phyloP scores from a whole-genome alignment of 768 basidiomycete genomes.

The Calvatia gigantea region DNA sequence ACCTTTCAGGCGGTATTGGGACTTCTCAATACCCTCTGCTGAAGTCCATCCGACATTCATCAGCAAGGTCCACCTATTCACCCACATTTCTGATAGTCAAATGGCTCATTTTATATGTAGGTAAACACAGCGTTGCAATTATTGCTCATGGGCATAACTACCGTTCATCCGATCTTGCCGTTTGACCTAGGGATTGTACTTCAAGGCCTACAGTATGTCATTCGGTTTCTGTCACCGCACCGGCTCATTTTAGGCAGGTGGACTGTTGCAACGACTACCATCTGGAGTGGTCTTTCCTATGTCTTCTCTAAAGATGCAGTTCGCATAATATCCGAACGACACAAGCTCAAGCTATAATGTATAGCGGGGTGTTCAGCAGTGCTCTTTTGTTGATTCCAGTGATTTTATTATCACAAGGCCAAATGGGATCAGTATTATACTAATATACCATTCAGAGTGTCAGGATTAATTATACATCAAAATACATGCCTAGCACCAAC shows the following conservation, averaged over 20 bases:
- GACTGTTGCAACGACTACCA: constrained; percentile 85
- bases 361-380: not conserved
- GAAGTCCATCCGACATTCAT: constrained; percentile 93
- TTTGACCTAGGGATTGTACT: constrained; percentile 52
- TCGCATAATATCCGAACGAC: constrained; percentile 39
- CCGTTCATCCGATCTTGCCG: constrained; percentile 77
- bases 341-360: not conserved
- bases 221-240: not conserved
- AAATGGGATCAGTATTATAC: not conserved
- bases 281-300: constrained; percentile 89
- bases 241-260: constrained; percentile 44
- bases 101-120: constrained; percentile 32
- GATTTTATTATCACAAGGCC: no score
- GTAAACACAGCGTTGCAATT: constrained; percentile 93
- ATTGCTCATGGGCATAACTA: constrained; percentile 85
- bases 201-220: constrained; percentile 70
- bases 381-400: no score
- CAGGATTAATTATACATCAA: constrained; percentile 19
- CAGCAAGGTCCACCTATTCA: constrained; percentile 62
- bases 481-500: constrained; percentile 2
- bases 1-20: constrained; percentile 93
- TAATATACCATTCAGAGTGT: constrained; percentile 10
- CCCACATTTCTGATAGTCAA: not conserved
- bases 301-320: constrained; percentile 74
- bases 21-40: constrained; percentile 92